Conservation (phyloP, 331 rosid species). For the Telfairia occidentalis region DNA sequence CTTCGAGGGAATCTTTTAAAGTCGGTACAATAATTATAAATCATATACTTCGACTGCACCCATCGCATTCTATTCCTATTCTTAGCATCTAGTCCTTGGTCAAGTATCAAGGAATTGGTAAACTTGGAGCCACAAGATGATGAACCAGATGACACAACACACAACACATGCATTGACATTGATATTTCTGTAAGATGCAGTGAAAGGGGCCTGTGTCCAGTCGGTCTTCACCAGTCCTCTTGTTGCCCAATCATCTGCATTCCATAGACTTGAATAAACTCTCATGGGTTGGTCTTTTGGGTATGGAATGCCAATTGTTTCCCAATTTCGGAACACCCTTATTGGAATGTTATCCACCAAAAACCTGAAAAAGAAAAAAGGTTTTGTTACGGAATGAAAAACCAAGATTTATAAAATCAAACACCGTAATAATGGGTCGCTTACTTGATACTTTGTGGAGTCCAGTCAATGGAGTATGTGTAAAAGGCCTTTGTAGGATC, state of each 20-base stretch:
- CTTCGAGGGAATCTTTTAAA: slow-evolving; percentile 42
- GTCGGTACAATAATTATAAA: slow-evolving; percentile 48
- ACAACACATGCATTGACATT: slow-evolving; percentile 31
- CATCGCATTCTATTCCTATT: slow-evolving; percentile 30
- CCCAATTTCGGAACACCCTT: slow-evolving; percentile 43
- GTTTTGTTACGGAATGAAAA: not conserved
- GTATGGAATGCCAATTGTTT: slow-evolving; percentile 34
- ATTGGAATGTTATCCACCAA: slow-evolving; percentile 50
- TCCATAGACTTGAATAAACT: slow-evolving; percentile 57
- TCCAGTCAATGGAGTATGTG: slow-evolving; percentile 35
- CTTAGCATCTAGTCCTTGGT: slow-evolving; percentile 19
- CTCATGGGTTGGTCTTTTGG: slow-evolving; percentile 54
- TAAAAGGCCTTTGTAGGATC: slow-evolving; percentile 36
- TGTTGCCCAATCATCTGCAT: slow-evolving; percentile 76
- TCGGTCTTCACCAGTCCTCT: slow-evolving; percentile 53
- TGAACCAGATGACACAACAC: not conserved
- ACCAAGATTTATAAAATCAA: not conserved
- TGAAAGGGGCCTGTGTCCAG: slow-evolving; percentile 51
- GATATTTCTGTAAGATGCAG: slow-evolving; percentile 38
- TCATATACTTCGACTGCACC: slow-evolving; percentile 26
- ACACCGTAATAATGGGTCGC: no score
- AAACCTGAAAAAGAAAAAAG: slow-evolving; percentile 27
- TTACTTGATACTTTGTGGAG: slow-evolving; percentile 27
- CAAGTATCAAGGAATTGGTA: not conserved
- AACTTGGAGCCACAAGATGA: slow-evolving; percentile 12